Base-by-base conservation (phyloP, 2,329 filamentous ascomycete species). In the Rutstroemia sp. region DNA sequence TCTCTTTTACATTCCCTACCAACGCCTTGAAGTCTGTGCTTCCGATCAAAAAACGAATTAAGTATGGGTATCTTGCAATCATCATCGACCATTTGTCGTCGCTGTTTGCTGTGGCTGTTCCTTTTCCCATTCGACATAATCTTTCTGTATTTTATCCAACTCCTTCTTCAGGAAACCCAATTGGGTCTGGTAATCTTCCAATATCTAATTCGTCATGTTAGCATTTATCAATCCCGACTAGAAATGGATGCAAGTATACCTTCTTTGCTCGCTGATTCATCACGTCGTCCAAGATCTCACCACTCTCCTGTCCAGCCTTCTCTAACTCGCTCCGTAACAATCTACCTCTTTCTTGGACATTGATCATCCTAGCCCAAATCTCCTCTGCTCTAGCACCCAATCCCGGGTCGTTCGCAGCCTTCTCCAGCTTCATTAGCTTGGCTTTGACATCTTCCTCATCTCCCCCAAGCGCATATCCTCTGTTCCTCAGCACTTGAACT, bases 171-270 rank as follows among this genome's bases (percentile, higher is more conserved):
- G 75, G 68, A 92, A 86, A 67, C 81, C 77, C 36, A 94, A 76
- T 73, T 92, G 88, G 69, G 85, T 88, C 69, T 92, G 86, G 70
- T 92, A 92, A 67, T 91, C 87, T 65, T 88, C 85, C 64, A 92
- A 73, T 48, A 92, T 86, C 87, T 90, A 60, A 25, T 50, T 34
- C 14, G 25, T 23, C 25, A 19, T 10, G 54, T 68, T 60, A 69
- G 63, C 50, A 52, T 27, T 36, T 21, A 30, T 21, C 25, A 27
- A 14, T 44, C 27, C 27, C 39, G 25, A 25, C 14, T 3, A 34
- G 14, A 19, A 38, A 21, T 49, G 23, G 6, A 47, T 69, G 52
- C 65, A 46, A 69, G 78, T 6, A 65, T 70, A 89, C 87, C 79
- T 89, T 88, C 71, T 89, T 89, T 44, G 88, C 81, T 70, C 86